Evolutionary conservation across 352 stramenopile species (phyloP), one percentile per base, ranked within the genome.

Genomic region (Phytophthora melonis): DNA sequence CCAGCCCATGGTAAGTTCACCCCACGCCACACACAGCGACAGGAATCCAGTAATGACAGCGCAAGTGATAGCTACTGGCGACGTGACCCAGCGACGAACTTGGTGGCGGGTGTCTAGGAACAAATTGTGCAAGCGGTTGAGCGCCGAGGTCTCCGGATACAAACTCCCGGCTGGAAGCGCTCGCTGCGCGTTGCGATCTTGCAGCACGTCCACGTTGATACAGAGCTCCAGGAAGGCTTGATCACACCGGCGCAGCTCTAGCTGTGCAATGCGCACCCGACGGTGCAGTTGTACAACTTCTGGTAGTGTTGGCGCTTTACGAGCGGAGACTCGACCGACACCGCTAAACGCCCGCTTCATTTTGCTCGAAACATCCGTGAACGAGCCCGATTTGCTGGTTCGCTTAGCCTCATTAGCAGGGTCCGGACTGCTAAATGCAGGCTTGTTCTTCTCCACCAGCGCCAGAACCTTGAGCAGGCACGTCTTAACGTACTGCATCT

Each of bases 211-310:
- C 7, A 79, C 75, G 3, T 80, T 72, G 27, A 87, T 74, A 53
- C 87, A 92, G 7, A 93, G 70, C 43, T 88, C 82, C 43, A 86
- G 39, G 78, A 88, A 93, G 8, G 82, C 75, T 57, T 92, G 82
- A 23, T 92, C 80, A 13, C 78, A 88, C 5, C 84, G 70, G 2
- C 82, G 83, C 3, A 85, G 60, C 9, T 92, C 81, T 1, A 80
- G 57, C 13, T 83, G 73, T 0, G 86, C 66, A 0, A 74, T 62
- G 1, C 79, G 80, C 18, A 84, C 78, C 14, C 81, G 75, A 6
- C 83, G 83, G 68, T 92, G 83, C 0, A 93, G 74, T 9, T 75
- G 65, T 9, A 93, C 77, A 0, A 87, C 76, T 58, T 89, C 80
- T 0, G 18, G 25, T 14, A 87, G 62, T 9, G 73, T 87, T 14